phyloP scores from a whole-genome alignment of 768 basidiomycete species.

The Russula emetica region DNA sequence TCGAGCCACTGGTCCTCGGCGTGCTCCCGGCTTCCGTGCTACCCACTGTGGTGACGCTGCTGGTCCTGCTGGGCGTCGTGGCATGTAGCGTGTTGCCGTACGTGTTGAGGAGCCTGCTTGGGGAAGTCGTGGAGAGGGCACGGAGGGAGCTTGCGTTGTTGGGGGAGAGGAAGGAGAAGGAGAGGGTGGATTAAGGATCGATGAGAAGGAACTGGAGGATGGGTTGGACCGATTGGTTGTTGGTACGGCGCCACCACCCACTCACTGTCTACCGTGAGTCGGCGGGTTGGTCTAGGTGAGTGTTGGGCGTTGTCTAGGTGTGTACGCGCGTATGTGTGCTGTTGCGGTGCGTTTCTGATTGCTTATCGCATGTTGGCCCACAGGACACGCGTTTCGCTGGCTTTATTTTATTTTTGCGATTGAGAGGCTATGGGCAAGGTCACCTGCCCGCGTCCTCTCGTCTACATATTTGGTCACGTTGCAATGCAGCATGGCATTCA shows the following conservation, averaged over 20 bases:
- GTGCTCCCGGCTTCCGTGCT: slow-evolving; percentile 53
- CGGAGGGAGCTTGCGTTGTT: slow-evolving; percentile 23
- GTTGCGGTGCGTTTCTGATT: slow-evolving; percentile 1
- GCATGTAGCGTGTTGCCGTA: slow-evolving; percentile 23
- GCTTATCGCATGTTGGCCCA: neutral
- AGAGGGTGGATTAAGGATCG: neutral
- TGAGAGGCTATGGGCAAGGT: too few relatives aligned
- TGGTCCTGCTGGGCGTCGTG: slow-evolving; percentile 30
- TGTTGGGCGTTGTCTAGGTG: slow-evolving; percentile 1
- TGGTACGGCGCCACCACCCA: too few relatives aligned
- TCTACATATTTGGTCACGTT: neutral
- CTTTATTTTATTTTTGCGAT: too few relatives aligned
- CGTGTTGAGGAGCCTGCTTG: slow-evolving; percentile 14
- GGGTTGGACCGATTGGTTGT: neutral
- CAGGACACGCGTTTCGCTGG: slow-evolving; percentile 4
- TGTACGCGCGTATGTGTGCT: neutral
- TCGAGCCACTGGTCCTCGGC: slow-evolving; percentile 61
- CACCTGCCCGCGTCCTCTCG: neutral
- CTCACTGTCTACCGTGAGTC: too few relatives aligned
- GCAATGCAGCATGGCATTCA: neutral
- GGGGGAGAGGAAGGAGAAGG: neutral
- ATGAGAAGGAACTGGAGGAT: neutral
- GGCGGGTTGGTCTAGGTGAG: slow-evolving; percentile 1
- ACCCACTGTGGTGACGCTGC: slow-evolving; percentile 33
- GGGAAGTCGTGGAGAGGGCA: slow-evolving; percentile 22